These are phyloP conservation scores for Heimioporus sp. DNA, from an alignment of 768 basidiomycete species.

Conservation along the genomic window DNA sequence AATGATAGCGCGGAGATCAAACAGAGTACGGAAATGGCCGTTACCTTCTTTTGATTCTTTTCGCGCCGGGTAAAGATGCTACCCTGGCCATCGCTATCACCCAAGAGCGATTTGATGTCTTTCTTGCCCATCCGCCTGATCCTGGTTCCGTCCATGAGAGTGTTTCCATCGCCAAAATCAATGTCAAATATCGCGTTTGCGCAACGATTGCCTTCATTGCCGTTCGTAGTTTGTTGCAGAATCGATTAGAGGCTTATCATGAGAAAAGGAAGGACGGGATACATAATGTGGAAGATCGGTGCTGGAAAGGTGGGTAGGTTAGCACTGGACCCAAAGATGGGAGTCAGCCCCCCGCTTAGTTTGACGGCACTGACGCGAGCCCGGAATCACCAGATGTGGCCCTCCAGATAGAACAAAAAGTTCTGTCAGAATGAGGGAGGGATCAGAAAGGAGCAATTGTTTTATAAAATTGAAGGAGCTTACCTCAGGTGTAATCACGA, in stretches of 20 bases:
- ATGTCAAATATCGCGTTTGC: conserved; percentile 95
- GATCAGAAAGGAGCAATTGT: conserved; percentile 29
- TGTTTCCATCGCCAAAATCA: conserved; percentile 81
- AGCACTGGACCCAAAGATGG: conserved; percentile 12
- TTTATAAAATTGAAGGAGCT: conserved; percentile 31
- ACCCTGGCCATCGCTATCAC: conserved; percentile 73
- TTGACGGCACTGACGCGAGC: conserved; percentile 68
- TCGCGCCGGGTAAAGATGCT: conserved; percentile 96
- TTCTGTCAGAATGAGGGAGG: conserved; percentile 54
- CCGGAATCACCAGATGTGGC: conserved; percentile 97
- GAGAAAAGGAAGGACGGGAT: conserved; percentile 13
- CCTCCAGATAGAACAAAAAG: conserved; percentile 91
- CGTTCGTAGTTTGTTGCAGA: conserved; percentile 79
- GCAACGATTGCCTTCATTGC: conserved; percentile 82
- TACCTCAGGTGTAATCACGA: conserved; percentile 94
- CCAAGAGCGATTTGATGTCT: conserved; percentile 83
- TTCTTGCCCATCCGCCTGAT: conserved; percentile 78
- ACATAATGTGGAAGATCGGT: conserved; percentile 91
- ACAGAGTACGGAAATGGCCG: conserved; percentile 30
- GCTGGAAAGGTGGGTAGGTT: conserved; percentile 39
- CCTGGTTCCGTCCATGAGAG: conserved; percentile 62
- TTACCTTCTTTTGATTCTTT: conserved; percentile 85
- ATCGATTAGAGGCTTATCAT: conserved; percentile 12
- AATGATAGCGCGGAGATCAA: conserved; percentile 27
- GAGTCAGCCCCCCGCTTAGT: conserved; percentile 21